Evolutionary conservation across 768 basidiomycete species (phyloP).

Genomic region (Fomitopsis pulvina): DNA sequence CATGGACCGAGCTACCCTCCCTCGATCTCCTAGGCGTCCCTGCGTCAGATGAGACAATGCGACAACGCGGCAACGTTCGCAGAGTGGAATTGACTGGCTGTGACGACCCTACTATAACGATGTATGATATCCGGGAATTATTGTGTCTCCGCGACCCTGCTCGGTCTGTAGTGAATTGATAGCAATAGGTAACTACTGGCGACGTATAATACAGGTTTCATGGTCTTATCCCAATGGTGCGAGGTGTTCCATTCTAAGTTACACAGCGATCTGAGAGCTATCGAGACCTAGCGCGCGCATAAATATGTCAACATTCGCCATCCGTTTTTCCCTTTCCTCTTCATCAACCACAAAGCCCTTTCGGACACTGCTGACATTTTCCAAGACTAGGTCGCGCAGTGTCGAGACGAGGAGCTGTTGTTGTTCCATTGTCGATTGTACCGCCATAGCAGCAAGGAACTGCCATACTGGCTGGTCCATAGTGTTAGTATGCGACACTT

Average conservation of each 20-base stretch:
- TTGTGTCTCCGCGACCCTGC: slow-evolving; percentile 19
- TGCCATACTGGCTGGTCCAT: slow-evolving; percentile 94
- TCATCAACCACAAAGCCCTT: slow-evolving; percentile 70
- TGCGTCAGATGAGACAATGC: slow-evolving; percentile 28
- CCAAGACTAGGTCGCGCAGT: slow-evolving; percentile 89
- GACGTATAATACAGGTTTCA: neutral
- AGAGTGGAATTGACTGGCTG: slow-evolving; percentile 21
- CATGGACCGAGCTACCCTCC: slow-evolving; percentile 51
- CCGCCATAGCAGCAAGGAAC: slow-evolving; percentile 83
- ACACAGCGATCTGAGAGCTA: slow-evolving; percentile 63
- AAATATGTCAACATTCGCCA: slow-evolving; percentile 91
- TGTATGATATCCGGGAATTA: slow-evolving; percentile 16
- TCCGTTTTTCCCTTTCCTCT: slow-evolving; percentile 66
- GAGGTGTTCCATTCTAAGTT: neutral
- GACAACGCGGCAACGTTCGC: slow-evolving; percentile 25
- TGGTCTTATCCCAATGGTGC: neutral
- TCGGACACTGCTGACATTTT: slow-evolving; percentile 76
- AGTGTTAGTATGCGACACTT: slow-evolving; percentile 45
- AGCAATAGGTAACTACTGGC: neutral
- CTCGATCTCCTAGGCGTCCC: slow-evolving; percentile 45
- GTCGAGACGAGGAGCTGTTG: slow-evolving; percentile 82
- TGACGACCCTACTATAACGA: slow-evolving; percentile 1
- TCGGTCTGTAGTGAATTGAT: slow-evolving; percentile 1
- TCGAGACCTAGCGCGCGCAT: slow-evolving; percentile 72
- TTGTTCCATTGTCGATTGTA: slow-evolving; percentile 79